Conservation (phyloP, 1,139 yeast genomes). For the Magnusiomyces fungicola region DNA sequence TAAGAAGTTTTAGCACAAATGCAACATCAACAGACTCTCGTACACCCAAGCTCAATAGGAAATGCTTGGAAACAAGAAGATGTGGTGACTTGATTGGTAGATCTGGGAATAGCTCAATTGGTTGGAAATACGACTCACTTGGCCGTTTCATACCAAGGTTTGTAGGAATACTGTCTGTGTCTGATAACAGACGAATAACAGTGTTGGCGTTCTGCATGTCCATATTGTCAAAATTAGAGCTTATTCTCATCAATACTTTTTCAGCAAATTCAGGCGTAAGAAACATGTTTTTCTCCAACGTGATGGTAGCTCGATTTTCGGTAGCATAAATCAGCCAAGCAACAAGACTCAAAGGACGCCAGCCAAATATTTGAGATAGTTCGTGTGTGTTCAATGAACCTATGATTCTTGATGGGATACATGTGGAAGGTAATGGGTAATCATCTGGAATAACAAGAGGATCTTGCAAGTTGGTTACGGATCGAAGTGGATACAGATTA, state of each 20-base stretch:
- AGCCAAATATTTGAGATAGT: slow-evolving; percentile 24
- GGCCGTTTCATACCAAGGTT: slow-evolving; percentile 35
- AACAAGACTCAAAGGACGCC: slow-evolving; percentile 25
- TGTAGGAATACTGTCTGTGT: slow-evolving; percentile 33
- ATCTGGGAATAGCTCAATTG: slow-evolving; percentile 34
- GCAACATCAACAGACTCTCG: slow-evolving; percentile 37
- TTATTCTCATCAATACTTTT: slow-evolving; percentile 25
- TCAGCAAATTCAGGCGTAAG: slow-evolving; percentile 26
- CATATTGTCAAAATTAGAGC: slow-evolving; percentile 26
- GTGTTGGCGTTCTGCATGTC: slow-evolving; percentile 11
- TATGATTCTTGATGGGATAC: slow-evolving; percentile 12
- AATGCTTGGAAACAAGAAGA: slow-evolving; percentile 25
- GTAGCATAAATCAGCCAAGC: slow-evolving; percentile 28
- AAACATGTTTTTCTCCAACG: slow-evolving; percentile 20
- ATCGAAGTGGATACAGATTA: slow-evolving; percentile 19
- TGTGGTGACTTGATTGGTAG: slow-evolving; percentile 31
- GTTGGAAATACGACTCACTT: slow-evolving; percentile 30
- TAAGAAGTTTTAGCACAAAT: slow-evolving; percentile 33
- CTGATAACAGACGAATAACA: slow-evolving; percentile 20
- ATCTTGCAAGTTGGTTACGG: slow-evolving; percentile 25
- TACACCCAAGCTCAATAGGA: slow-evolving; percentile 32
- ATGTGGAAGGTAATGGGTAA: slow-evolving; percentile 30
- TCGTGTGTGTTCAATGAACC: slow-evolving; percentile 11
- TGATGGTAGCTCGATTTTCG: slow-evolving; percentile 10
- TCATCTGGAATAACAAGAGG: slow-evolving; percentile 23